phyloP scores from a whole-genome alignment of 805 yeast species.

The Candida quercuum region DNA sequence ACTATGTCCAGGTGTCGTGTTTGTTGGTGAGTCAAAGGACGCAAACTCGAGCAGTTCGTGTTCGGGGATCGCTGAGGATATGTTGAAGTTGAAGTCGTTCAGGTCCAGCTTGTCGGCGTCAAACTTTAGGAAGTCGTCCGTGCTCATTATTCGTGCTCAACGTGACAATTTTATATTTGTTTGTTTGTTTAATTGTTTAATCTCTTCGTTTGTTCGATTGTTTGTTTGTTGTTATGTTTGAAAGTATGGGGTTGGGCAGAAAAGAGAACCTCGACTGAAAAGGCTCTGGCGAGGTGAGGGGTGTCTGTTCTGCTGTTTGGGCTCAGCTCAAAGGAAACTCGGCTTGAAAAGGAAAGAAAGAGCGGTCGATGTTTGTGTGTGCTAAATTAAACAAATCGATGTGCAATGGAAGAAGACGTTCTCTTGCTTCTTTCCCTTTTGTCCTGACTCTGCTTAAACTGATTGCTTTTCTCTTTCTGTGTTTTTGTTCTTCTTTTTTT shows the following conservation, averaged over 20 bases:
- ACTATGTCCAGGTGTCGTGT: constrained; percentile 1
- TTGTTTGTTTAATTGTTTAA: constrained; percentile 1
- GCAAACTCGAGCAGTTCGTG: constrained; percentile 22
- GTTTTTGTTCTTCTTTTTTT: too few species aligned
- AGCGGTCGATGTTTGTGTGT: background rate
- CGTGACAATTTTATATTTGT: background rate
- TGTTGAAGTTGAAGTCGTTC: constrained; percentile 22
- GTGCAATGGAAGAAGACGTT: too few species aligned
- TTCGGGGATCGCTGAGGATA: constrained; percentile 24
- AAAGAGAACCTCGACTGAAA: too few species aligned
- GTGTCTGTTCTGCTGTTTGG: too few species aligned
- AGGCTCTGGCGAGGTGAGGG: too few species aligned
- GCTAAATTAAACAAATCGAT: background rate
- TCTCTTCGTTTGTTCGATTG: too few species aligned
- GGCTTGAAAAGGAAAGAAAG: background rate
- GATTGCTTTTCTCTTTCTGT: too few species aligned
- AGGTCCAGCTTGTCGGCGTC: constrained; percentile 15
- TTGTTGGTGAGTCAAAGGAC: constrained; percentile 3
- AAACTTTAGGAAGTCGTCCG: constrained; percentile 22
- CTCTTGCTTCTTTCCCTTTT: too few species aligned
- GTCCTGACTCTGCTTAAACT: too few species aligned
- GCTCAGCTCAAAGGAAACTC: too few species aligned
- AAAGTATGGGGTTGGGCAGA: constrained; percentile 1
- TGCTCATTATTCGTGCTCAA: constrained; percentile 10
- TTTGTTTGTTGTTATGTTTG: too few species aligned